Evolutionary conservation across 2,329 filamentous ascomycete genomes (phyloP), one percentile per base, ranked within the genome.

Genomic region (Exophiala xenobiotica): DNA sequence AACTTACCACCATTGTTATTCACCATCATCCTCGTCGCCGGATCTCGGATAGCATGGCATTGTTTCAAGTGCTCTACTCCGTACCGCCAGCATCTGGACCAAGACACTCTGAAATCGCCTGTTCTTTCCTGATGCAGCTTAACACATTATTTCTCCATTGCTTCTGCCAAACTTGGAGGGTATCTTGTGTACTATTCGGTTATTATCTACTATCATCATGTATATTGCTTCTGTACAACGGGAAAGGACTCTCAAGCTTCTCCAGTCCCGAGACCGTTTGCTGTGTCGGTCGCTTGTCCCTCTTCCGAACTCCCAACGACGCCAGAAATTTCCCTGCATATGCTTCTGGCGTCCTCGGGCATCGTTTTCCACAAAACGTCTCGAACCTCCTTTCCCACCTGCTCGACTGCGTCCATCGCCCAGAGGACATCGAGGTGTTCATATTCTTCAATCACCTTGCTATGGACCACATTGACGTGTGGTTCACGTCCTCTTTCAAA

Each of bases 371-470:
- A 96, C 9, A 96, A 69, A 11, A 95, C 85, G 63, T 92, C 85
- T 23, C 83, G 79, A 0, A 96, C 74, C 70, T 95, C 91, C 50
- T 75, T 78, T 4, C 91, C 93, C 1, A 96, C 88, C 67, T 92
- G 81, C 41, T 92, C 85, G 12, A 90, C 82, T 0, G 84, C 83
- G 64, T 96, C 90, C 77, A 96, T 89, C 0, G 91, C 90, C 92
- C 92, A 96, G 29, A 97, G 83, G 1, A 96, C 89, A 70, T 96
- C 92, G 3, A 97, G 78, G 70, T 97, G 92, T 71, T 96, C 92
- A 67, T 96, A 95, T 40, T 86, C 88, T 2, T 88, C 83, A 37
- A 96, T 87, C 18, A 95, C 75, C 65, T 89, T 95, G 57, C 80
- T 80, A 70, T 96, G 88, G 3, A 96, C 88, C 4, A 96, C 73